Conservation (phyloP, 2,329 filamentous ascomycete genomes). For the Paecilomyces fulvus region DNA sequence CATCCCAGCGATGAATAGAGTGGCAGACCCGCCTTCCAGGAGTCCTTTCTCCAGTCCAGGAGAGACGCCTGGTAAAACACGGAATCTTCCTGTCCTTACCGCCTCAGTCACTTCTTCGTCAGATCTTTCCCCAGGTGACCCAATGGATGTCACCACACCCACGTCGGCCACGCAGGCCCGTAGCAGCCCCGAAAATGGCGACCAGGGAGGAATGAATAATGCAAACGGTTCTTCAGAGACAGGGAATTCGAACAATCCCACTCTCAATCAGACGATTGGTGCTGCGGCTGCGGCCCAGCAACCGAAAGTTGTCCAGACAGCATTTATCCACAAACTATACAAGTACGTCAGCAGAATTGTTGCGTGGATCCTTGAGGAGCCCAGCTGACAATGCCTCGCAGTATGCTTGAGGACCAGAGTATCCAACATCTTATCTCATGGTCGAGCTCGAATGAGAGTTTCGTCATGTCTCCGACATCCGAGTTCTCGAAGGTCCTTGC, state of each 20-base stretch:
- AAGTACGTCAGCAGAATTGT: conserved; percentile 54
- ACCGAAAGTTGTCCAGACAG: conserved; percentile 95
- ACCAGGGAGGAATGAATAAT: conserved; percentile 31
- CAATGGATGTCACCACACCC: conserved; percentile 49
- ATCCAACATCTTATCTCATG: conserved; percentile 97
- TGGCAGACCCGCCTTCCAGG: conserved; percentile 34
- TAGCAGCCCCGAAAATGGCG: conserved; percentile 39
- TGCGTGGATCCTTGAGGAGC: neutral
- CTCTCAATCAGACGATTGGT: conserved; percentile 26
- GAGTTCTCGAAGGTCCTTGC: conserved; percentile 97
- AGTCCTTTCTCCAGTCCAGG: conserved; percentile 37
- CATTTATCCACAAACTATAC: conserved; percentile 98
- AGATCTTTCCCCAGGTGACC: conserved; percentile 39
- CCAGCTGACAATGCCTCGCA: conserved; percentile 33
- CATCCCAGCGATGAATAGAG: conserved; percentile 28
- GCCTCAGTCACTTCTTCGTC: conserved; percentile 30
- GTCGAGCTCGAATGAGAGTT: conserved; percentile 89
- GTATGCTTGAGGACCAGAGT: conserved; percentile 89
- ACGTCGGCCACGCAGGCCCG: conserved; percentile 37
- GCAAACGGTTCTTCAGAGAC: conserved; percentile 26
- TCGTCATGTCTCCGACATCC: conserved; percentile 95
- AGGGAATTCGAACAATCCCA: conserved; percentile 15
- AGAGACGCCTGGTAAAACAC: conserved; percentile 38
- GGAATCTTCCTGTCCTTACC: conserved; percentile 45
- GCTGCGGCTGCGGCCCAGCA: conserved; percentile 61